Evolutionary conservation across 225 moss, liverwort and hornwort species (phyloP), one percentile per base, ranked within the genome.

Genomic region (Sphagnum tenellum): DNA sequence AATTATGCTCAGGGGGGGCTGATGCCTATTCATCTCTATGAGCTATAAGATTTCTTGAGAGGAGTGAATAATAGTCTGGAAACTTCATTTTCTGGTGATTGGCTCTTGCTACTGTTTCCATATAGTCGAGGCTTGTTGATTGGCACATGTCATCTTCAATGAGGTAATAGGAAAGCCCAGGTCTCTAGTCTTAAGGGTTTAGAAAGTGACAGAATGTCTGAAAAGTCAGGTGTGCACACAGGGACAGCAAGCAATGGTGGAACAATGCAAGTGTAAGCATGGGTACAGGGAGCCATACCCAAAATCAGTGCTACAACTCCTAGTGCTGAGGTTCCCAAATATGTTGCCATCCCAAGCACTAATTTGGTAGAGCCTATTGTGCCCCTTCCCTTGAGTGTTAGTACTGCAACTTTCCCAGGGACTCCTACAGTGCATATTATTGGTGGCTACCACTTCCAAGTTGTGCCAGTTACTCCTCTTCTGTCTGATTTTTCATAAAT

Each of bases 251-350:
- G 66, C 68, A 89, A 60, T 66, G 77, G 80, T 61, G 87, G 89
- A 76, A 64, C 93, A 55, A 63, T 80, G 7, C 87, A 85, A 72
- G 89, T 86, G 49, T 89, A 90, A 76, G 86, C 94, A 59, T 98
- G 90, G 88, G 90, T 98, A 55, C 98, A 98, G 70, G 90, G 90
- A 47, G 93, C 93, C 61, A 90, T 98, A 62, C 89, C 98, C 2
- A 98, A 93, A 66, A 87, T 93, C 63, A 85, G 77, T 70, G 78
- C 81, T 13, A 75, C 67, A 59, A 93, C 77, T 73, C 81, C 57
- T 72, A 82, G 76, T 62, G 82, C 79, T 58, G 83, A 87, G 47
- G 78, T 80, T 2, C 70, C 81, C 47, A 60, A 80, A 45, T 89
- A 79, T 73, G 59, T 71, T 12, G 46, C 87, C 47, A 69, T 78